Evolutionary conservation across 768 basidiomycete genomes (phyloP).

Genomic region (Boletales sp.): DNA sequence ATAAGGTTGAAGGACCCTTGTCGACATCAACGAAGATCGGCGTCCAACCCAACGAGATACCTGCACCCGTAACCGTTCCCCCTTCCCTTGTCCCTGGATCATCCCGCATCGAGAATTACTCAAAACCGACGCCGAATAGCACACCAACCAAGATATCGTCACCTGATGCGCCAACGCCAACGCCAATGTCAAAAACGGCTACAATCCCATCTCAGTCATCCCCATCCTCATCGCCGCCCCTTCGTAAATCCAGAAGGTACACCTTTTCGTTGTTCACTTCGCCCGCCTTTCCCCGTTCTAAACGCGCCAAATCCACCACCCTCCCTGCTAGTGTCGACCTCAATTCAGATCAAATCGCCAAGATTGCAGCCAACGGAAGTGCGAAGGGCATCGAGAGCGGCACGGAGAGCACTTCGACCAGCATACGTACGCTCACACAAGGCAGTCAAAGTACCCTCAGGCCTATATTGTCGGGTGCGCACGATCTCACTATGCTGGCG

Average conservation of each 20-base stretch:
- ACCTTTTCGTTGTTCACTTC: constrained; percentile 26
- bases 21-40: not conserved
- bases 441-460: constrained; percentile 20
- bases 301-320: constrained; percentile 14
- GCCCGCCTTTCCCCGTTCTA: constrained; percentile 15
- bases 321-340: not conserved
- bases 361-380: not conserved
- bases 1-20: not conserved
- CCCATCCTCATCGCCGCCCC: not conserved
- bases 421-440: constrained; percentile 16
- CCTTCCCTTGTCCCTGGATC: not conserved
- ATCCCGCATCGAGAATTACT: not conserved
- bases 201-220: not conserved
- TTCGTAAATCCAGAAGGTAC: constrained; percentile 15
- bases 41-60: not conserved
- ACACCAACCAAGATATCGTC: not conserved
- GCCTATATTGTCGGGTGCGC: not conserved
- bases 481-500: constrained; percentile 5
- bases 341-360: not conserved
- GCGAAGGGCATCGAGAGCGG: constrained; percentile 5
- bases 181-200: not conserved
- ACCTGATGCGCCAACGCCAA: not conserved
- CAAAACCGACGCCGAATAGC: not conserved
- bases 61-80: not conserved
- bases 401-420: constrained; percentile 20